Percentiles rank a stretch among this genome's conserved stretches.
phyloP scores from a whole-genome alignment of 2,329 filamentous ascomycete genomes.

The Alternaria sp. region DNA sequence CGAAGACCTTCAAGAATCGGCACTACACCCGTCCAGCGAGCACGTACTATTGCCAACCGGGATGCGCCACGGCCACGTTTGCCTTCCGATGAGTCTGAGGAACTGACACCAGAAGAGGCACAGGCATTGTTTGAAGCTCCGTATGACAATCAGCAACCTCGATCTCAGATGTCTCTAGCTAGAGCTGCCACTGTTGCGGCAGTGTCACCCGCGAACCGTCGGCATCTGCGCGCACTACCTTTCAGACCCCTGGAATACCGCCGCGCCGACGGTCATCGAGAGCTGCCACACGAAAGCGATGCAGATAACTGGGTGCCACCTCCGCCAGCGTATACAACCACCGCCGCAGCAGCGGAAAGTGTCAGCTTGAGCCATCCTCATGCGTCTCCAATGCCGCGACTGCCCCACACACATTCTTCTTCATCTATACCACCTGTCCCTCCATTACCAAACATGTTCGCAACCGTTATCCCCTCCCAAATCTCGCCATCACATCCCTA shows the following conservation, averaged over 20 bases:
- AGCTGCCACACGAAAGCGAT: slow-evolving; percentile 85
- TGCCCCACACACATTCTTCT: slow-evolving; percentile 10
- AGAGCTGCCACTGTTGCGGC: slow-evolving; percentile 59
- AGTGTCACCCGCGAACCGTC: slow-evolving; percentile 76
- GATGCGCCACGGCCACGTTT: slow-evolving; percentile 30
- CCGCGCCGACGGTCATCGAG: slow-evolving; percentile 72
- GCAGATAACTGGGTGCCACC: slow-evolving; percentile 89
- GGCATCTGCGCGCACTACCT: slow-evolving; percentile 66
- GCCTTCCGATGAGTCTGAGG: slow-evolving; percentile 42
- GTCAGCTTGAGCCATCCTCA: slow-evolving; percentile 50
- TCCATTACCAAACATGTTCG: slow-evolving; percentile 38
- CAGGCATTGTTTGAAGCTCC: slow-evolving; percentile 52
- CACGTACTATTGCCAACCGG: slow-evolving; percentile 41
- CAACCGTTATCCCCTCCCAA: slow-evolving; percentile 34
- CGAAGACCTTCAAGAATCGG: slow-evolving; percentile 42
- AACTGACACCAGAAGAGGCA: slow-evolving; percentile 47
- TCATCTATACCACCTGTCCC: slow-evolving; percentile 36
- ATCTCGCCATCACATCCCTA: slow-evolving; percentile 37
- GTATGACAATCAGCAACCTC: slow-evolving; percentile 52
- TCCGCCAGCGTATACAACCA: slow-evolving; percentile 78
- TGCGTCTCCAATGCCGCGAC: slow-evolving; percentile 38
- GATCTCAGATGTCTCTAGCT: slow-evolving; percentile 51
- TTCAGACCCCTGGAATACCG: slow-evolving; percentile 68
- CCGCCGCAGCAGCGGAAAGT: slow-evolving; percentile 56
- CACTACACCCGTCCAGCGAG: slow-evolving; percentile 38